These are phyloP conservation scores for Wilhelminamyces savonicus DNA, from an alignment of 805 yeast species.

Conservation along the genomic window DNA sequence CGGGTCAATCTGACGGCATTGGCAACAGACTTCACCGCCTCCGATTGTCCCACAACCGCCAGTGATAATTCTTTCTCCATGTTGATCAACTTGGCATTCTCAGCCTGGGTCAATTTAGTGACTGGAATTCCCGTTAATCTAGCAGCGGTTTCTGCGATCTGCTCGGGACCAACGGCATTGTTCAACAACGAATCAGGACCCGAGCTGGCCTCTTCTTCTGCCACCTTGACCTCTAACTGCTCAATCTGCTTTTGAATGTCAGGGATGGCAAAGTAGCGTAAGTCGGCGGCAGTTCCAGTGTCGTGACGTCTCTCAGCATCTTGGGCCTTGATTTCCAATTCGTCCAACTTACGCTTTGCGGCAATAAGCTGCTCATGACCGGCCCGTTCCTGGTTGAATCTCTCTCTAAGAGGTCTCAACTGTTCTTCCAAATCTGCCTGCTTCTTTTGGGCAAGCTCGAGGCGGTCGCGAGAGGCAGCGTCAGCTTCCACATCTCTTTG, in stretches of 20 bases:
- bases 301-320: conserved; percentile 98
- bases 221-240: conserved; percentile 68
- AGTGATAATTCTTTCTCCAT: conserved; percentile 85
- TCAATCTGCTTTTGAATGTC: conserved; percentile 74
- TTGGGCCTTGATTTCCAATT: conserved; percentile 82
- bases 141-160: conserved; percentile 95
- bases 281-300: conserved; percentile 89
- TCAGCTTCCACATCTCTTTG: conserved; percentile 92
- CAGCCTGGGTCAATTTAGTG: conserved; percentile 88
- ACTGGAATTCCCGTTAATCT: conserved; percentile 97
- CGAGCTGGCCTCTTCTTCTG: conserved; percentile 64
- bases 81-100: conserved; percentile 84
- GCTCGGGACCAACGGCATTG: conserved; percentile 84
- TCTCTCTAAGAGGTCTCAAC: conserved; percentile 75
- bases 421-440: conserved; percentile 82
- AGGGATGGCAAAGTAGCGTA: conserved; percentile 96
- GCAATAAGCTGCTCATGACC: conserved; percentile 88
- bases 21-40: conserved; percentile 93
- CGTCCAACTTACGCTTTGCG: conserved; percentile 87
- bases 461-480: conserved; percentile 77
- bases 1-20: conserved; percentile 90
- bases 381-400: conserved; percentile 78
- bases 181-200: conserved; percentile 63
- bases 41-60: conserved; percentile 91
- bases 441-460: conserved; percentile 69